phyloP scores from a whole-genome alignment of 2,329 filamentous ascomycete species.

The Claviceps fusiformis region DNA sequence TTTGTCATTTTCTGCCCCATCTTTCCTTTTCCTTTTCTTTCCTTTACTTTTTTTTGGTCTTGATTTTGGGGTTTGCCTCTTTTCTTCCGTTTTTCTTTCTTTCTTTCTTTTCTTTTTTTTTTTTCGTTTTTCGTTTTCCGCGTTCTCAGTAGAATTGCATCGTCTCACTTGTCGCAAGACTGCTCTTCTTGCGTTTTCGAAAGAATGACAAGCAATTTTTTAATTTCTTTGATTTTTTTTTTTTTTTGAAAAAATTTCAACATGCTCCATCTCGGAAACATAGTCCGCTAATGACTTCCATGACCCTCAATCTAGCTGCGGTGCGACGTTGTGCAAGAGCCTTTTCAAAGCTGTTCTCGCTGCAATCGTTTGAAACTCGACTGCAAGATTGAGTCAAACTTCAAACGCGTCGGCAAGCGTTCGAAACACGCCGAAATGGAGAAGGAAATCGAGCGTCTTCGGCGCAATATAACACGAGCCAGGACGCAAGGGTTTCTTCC shows the following conservation, averaged over 20 bases:
- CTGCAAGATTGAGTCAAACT: conserved; percentile 79
- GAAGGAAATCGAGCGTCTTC: conserved; percentile 60
- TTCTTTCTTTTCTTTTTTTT: not conserved
- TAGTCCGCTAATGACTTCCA: not conserved
- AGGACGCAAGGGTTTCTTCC: conserved; percentile 43
- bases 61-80: not conserved
- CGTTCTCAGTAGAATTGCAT: not conserved
- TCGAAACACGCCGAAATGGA: conserved; percentile 80
- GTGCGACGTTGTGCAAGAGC: conserved; percentile 73
- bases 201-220: not conserved
- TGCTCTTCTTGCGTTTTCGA: too few species aligned
- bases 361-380: conserved; percentile 68
- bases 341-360: conserved; percentile 62
- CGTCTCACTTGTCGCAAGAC: not conserved
- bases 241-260: not conserved
- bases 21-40: not conserved
- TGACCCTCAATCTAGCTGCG: conserved; percentile 42
- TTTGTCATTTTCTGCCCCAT: too few species aligned
- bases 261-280: not conserved
- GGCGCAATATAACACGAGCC: conserved; percentile 47
- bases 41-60: too few species aligned
- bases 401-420: conserved; percentile 72
- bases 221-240: too few species aligned
- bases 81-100: too few species aligned
- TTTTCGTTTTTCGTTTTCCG: not conserved